Conservation (phyloP, 2,329 filamentous ascomycete genomes). For the Elsinoe perseae region DNA sequence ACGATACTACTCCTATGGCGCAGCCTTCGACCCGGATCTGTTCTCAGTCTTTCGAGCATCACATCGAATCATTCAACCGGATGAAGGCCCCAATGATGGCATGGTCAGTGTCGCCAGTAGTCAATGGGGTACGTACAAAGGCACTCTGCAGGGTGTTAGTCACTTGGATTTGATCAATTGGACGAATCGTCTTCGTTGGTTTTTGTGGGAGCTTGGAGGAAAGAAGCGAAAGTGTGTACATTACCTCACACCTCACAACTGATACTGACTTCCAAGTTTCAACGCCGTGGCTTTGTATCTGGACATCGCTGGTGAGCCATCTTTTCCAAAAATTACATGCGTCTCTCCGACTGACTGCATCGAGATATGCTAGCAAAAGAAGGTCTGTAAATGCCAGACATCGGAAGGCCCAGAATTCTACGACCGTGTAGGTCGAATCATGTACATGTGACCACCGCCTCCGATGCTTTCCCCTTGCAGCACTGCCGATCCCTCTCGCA, state of each 20-base stretch:
- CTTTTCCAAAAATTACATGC: no score
- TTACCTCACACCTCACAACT: not conserved
- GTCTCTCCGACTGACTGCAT: not conserved
- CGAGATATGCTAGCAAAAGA: constrained; percentile 36
- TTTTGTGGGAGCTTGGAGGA: constrained; percentile 49
- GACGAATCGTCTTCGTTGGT: constrained; percentile 55
- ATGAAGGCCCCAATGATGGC: constrained; percentile 56
- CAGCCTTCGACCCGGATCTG: constrained; percentile 46
- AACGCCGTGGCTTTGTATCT: constrained; percentile 58
- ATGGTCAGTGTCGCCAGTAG: constrained; percentile 56
- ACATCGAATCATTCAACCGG: constrained; percentile 46
- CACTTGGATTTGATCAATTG: constrained; percentile 61
- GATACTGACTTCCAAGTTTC: constrained; percentile 34
- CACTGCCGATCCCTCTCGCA: no score
- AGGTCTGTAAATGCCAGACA: constrained; percentile 29
- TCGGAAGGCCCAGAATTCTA: no score
- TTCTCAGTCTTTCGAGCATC: constrained; percentile 52
- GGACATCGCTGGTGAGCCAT: constrained; percentile 57
- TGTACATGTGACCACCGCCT: no score
- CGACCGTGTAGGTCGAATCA: no score
- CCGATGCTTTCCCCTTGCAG: no score
- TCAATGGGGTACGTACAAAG: constrained; percentile 56
- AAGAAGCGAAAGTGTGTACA: constrained; percentile 45
- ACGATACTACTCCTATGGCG: constrained; percentile 57
- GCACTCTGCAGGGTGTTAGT: constrained; percentile 55